Conservation (phyloP, 768 basidiomycete species). For the Kwoniella sp. region DNA sequence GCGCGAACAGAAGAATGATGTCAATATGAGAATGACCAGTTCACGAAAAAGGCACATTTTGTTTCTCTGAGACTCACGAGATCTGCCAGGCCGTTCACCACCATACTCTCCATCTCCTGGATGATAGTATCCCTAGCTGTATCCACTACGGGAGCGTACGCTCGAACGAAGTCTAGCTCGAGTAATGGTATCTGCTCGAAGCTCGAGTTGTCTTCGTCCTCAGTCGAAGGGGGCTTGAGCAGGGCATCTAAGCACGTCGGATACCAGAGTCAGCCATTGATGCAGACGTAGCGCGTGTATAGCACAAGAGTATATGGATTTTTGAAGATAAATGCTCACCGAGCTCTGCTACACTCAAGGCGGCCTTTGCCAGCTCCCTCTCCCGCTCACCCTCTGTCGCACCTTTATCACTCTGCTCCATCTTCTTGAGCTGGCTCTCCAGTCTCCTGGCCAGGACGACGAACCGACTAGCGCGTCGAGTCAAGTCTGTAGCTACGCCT, state of each 20-base stretch:
- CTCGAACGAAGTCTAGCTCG: slow-evolving; percentile 72
- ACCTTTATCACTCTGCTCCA: slow-evolving; percentile 55
- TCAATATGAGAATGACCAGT: too few species aligned
- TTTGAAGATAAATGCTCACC: slow-evolving; percentile 61
- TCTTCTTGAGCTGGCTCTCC: slow-evolving; percentile 79
- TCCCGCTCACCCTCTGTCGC: slow-evolving; percentile 77
- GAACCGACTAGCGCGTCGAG: slow-evolving; percentile 82
- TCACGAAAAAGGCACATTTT: background rate
- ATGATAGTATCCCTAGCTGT: slow-evolving; percentile 71
- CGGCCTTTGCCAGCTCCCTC: slow-evolving; percentile 85
- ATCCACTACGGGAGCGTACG: slow-evolving; percentile 72
- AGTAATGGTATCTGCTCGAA: slow-evolving; percentile 64
- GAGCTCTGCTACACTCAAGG: slow-evolving; percentile 89
- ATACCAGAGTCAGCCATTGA: too few species aligned
- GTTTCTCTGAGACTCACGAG: slow-evolving; percentile 62
- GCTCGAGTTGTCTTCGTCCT: slow-evolving; percentile 25
- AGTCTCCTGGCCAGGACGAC: slow-evolving; percentile 78
- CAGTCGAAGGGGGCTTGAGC: slow-evolving; percentile 14
- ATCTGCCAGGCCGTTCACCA: slow-evolving; percentile 73
- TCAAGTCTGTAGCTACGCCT: slow-evolving; percentile 79
- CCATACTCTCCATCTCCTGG: slow-evolving; percentile 88
- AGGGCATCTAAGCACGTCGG: slow-evolving; percentile 15
- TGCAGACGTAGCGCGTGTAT: background rate
- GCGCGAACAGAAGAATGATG: background rate
- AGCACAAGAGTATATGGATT: background rate